Conservation (phyloP, 805 yeast genomes). For the Monosporozyma aquatica region DNA sequence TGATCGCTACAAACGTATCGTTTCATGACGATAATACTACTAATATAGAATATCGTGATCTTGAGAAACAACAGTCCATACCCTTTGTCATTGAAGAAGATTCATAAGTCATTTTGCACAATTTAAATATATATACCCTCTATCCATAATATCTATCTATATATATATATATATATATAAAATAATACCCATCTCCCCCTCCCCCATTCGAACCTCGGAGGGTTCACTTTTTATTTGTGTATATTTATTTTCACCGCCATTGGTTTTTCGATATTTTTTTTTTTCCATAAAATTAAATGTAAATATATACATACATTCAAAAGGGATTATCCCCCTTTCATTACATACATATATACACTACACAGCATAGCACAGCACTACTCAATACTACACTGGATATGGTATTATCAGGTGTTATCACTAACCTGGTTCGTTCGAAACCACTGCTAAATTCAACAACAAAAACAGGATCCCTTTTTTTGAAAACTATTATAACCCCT, state of each 20-base stretch:
- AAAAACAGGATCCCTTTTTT: neutral
- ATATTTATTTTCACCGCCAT: too few relatives aligned
- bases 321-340: too few relatives aligned
- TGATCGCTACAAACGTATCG: neutral
- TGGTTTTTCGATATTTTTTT: neutral
- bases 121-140: too few relatives aligned
- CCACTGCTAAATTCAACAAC: neutral
- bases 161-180: too few relatives aligned
- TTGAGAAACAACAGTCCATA: neutral
- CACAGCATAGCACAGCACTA: neutral
- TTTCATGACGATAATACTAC: neutral
- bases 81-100: neutral
- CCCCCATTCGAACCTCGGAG: too few relatives aligned
- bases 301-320: too few relatives aligned
- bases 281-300: too few relatives aligned
- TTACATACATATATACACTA: too few relatives aligned
- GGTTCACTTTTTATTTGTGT: too few relatives aligned
- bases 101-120: too few relatives aligned
- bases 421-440: neutral
- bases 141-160: too few relatives aligned
- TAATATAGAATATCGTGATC: neutral
- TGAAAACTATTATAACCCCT: neutral
- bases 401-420: neutral
- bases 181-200: too few relatives aligned
- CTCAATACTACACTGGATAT: neutral